Evolutionary conservation across 108 stramenopile genomes (phyloP).

Genomic region (Fragilariopsis cylindrus): DNA sequence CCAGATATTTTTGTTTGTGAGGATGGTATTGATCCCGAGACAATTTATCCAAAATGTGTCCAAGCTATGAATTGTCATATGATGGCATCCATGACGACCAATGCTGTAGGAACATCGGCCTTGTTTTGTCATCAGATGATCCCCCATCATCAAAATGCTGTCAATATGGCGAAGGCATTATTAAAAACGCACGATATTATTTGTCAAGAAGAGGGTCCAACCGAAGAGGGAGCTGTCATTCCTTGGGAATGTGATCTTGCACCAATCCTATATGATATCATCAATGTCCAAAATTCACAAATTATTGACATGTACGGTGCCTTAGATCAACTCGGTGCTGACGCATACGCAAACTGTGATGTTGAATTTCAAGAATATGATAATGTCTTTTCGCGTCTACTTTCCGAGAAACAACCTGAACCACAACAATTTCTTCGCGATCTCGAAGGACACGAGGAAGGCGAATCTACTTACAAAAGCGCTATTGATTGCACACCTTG

Average conservation of each 20-base stretch:
- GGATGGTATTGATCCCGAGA: conserved; percentile 1
- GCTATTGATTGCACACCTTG: conserved; percentile 24
- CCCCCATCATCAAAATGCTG: conserved; percentile 91
- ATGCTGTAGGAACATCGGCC: conserved; percentile 23
- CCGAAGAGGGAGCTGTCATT: conserved; percentile 9
- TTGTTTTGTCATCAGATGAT: conserved; percentile 91
- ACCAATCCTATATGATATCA: conserved; percentile 55
- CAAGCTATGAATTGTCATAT: conserved; percentile 82
- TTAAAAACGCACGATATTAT: conserved; percentile 30
- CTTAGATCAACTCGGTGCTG: conserved; percentile 35
- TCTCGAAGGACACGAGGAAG: too few relatives aligned
- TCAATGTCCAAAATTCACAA: conserved; percentile 79
- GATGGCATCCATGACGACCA: conserved; percentile 67
- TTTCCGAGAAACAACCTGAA: background rate
- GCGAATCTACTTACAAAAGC: background rate
- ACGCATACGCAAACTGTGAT: conserved; percentile 25
- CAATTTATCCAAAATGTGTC: conserved; percentile 50
- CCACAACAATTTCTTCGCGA: background rate
- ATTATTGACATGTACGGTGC: conserved; percentile 71
- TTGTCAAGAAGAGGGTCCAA: conserved; percentile 53
- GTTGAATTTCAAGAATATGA: conserved; percentile 7
- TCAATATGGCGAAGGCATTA: conserved; percentile 91
- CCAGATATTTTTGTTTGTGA: conserved; percentile 13
- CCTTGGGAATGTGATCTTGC: conserved; percentile 46
- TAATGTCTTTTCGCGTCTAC: background rate